Percentiles rank a stretch among this genome's conserved stretches.
phyloP scores from a whole-genome alignment of 345 rosid genomes.

The Aethionema arabicum region DNA sequence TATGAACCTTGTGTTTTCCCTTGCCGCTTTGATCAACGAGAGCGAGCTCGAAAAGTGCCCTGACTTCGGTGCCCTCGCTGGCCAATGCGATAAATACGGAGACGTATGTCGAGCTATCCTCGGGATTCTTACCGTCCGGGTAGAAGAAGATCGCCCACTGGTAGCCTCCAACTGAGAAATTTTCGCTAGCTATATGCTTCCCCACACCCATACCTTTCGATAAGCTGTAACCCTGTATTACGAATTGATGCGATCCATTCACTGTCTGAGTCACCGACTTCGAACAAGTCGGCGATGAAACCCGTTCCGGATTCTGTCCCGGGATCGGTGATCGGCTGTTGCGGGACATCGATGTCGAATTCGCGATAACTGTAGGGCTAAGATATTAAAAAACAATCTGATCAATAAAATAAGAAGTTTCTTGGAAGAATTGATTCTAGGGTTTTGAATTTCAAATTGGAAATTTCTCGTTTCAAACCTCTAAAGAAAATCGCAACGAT shows the following conservation, averaged over 20 bases:
- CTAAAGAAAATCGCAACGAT: slow-evolving; percentile 17
- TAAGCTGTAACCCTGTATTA: slow-evolving; percentile 76
- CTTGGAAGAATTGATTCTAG: slow-evolving; percentile 20
- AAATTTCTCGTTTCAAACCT: slow-evolving; percentile 11
- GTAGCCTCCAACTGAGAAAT: slow-evolving; percentile 86
- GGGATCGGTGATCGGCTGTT: slow-evolving; percentile 15
- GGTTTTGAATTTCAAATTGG: slow-evolving; percentile 28
- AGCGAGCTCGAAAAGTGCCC: slow-evolving; percentile 88
- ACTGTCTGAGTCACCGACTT: slow-evolving; percentile 73
- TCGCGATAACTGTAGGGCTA: not conserved
- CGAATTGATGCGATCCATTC: slow-evolving; percentile 80
- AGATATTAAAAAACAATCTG: not conserved
- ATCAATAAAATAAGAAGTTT: not conserved
- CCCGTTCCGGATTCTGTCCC: slow-evolving; percentile 34
- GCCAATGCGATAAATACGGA: slow-evolving; percentile 89
- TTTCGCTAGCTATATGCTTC: slow-evolving; percentile 77
- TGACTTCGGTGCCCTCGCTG: slow-evolving; percentile 86
- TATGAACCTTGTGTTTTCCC: slow-evolving; percentile 83
- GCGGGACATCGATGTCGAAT: slow-evolving; percentile 26
- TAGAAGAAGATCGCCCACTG: slow-evolving; percentile 97
- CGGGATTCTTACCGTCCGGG: slow-evolving; percentile 89
- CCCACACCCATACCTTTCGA: slow-evolving; percentile 89
- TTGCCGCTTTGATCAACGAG: slow-evolving; percentile 91
- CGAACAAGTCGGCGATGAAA: slow-evolving; percentile 46
- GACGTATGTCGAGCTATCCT: slow-evolving; percentile 69